These are phyloP conservation scores for Wallacemonas sp. DNA, from an alignment of 208 protist species.

Conservation along the genomic window DNA sequence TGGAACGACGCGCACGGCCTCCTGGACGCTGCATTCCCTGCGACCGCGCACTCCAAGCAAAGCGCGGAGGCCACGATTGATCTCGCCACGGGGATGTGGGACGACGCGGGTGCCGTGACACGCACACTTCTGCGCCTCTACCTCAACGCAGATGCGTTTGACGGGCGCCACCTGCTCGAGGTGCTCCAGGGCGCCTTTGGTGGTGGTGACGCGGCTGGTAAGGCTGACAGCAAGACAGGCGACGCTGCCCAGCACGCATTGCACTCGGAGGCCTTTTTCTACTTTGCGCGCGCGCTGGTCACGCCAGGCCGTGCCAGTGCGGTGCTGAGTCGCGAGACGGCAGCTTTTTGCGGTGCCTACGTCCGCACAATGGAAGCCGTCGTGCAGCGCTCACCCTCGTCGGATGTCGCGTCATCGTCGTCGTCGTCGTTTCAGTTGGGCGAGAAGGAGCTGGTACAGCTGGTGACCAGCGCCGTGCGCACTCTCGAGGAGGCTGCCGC, in stretches of 20 bases:
- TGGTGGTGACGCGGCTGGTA: not conserved
- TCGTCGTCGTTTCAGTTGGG: not conserved
- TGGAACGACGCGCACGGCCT: conserved; percentile 23
- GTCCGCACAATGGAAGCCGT: conserved; percentile 54
- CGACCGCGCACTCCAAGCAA: not conserved
- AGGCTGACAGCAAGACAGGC: too few species aligned
- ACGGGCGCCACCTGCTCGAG: conserved; percentile 36
- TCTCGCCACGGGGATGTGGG: conserved; percentile 45
- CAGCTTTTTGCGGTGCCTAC: conserved; percentile 60
- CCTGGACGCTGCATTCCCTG: not conserved
- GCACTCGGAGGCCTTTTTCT: conserved; percentile 38
- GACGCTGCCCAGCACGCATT: too few species aligned
- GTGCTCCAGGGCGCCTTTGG: conserved; percentile 15
- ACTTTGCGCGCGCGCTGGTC: conserved; percentile 50
- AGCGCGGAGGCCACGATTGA: not conserved
- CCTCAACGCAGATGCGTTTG: conserved; percentile 61
- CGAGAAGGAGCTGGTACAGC: conserved; percentile 37
- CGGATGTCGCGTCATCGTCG: not conserved
- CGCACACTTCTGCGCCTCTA: conserved; percentile 77
- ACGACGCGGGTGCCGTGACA: conserved; percentile 44
- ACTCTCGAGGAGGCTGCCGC: conserved; percentile 15
- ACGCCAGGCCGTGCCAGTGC: conserved; percentile 46
- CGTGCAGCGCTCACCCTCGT: not conserved
- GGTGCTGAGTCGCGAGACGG: conserved; percentile 54
- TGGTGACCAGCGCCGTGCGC: conserved; percentile 30